A percentile compares a stretch with the other conserved stretches of the same genome.
Evolutionary conservation across 768 basidiomycete species (phyloP).

Genomic region (Tremella yokohamensis): DNA sequence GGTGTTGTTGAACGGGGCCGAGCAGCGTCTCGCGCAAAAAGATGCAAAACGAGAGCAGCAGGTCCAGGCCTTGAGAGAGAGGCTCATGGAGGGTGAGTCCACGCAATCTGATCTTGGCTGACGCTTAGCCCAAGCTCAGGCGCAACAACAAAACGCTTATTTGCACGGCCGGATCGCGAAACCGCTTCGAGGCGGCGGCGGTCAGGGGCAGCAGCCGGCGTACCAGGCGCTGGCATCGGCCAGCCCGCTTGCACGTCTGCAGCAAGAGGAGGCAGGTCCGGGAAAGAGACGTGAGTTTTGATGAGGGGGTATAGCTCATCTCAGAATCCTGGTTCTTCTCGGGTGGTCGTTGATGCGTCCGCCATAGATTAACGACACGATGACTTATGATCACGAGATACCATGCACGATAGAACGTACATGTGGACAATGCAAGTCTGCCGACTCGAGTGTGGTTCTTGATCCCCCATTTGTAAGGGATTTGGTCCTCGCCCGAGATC

Average conservation of each 20-base stretch:
- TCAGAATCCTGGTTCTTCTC: slow-evolving; percentile 28
- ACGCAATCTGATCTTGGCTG: not conserved
- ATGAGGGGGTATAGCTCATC: not conserved
- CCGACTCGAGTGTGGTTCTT: not conserved
- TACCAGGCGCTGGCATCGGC: slow-evolving; percentile 29
- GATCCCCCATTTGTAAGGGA: not conserved
- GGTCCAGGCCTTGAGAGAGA: slow-evolving; percentile 83
- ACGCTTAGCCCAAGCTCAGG: slow-evolving; percentile 59
- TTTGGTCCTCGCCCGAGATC: no score
- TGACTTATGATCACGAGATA: no score
- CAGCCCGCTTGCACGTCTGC: slow-evolving; percentile 40
- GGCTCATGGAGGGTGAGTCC: slow-evolving; percentile 77
- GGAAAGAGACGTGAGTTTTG: slow-evolving; percentile 41
- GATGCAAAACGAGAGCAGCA: slow-evolving; percentile 95
- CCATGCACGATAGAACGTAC: no score
- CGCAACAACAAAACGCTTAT: slow-evolving; percentile 64
- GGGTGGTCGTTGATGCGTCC: no score
- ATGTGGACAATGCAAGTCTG: no score
- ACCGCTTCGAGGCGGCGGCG: slow-evolving; percentile 77
- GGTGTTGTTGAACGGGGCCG: slow-evolving; percentile 84
- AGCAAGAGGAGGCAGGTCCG: slow-evolving; percentile 30
- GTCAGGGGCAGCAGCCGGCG: slow-evolving; percentile 11
- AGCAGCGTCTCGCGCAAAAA: slow-evolving; percentile 83
- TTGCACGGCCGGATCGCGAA: slow-evolving; percentile 94
- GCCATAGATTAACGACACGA: no score